phyloP scores from a whole-genome alignment of 1,284 basidiomycete species.

The Leccinum solheimii region DNA sequence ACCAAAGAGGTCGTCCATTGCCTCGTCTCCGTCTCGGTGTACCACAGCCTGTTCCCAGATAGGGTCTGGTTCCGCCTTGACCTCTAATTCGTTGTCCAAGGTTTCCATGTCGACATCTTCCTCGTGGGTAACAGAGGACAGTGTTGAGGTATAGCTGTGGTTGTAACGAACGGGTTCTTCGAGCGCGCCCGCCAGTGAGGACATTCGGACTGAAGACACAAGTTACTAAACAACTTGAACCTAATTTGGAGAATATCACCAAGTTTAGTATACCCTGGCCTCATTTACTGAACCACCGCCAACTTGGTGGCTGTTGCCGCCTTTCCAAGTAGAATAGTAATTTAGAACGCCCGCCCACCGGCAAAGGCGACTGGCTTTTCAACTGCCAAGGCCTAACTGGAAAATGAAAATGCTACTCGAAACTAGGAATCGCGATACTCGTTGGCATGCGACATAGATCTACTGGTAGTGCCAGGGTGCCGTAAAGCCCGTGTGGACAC shows the following conservation, averaged over 20 bases:
- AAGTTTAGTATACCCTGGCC: not conserved
- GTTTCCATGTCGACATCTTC: conserved; percentile 49
- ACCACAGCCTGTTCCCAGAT: conserved; percentile 21
- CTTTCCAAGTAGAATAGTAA: conserved; percentile 23
- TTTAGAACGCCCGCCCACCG: conserved; percentile 11
- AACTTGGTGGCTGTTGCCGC: conserved; percentile 22
- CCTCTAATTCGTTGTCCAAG: conserved; percentile 21
- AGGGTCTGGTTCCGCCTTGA: conserved; percentile 28
- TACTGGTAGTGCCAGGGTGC: not conserved
- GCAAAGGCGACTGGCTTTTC: not conserved
- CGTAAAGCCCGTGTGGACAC: conserved; percentile 4
- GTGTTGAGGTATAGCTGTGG: conserved; percentile 17
- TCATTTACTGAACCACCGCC: not conserved
- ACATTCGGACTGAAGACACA: conserved; percentile 29
- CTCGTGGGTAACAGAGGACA: conserved; percentile 15
- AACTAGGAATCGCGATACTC: conserved; percentile 24
- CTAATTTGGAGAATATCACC: conserved; percentile 14
- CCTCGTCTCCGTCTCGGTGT: conserved; percentile 51
- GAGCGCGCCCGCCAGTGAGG: conserved; percentile 44
- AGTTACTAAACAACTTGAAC: not conserved
- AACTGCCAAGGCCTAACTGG: not conserved
- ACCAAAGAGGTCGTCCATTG: conserved; percentile 78
- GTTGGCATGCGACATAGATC: conserved; percentile 12
- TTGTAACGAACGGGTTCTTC: conserved; percentile 30
- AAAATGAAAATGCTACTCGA: conserved; percentile 6